phyloP scores from a whole-genome alignment of 1,284 basidiomycete species.

The Tilletia indica region DNA sequence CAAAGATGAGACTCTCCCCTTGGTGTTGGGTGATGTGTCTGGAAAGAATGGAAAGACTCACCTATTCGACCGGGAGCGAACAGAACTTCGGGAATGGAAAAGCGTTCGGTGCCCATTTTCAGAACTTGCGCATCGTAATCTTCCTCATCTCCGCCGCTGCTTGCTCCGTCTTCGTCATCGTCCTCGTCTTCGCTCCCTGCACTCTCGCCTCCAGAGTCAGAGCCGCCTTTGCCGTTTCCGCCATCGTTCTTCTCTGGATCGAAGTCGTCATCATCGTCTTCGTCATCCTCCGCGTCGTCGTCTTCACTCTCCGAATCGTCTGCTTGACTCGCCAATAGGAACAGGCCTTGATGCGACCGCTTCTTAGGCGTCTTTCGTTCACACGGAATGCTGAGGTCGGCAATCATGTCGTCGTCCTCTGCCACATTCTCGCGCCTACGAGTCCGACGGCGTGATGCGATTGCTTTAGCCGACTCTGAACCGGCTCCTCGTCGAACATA shows the following conservation, averaged over 20 bases:
- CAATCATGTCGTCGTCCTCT: neutral
- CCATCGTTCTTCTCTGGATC: neutral
- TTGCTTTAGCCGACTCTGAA: too few relatives aligned
- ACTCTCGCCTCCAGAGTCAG: neutral
- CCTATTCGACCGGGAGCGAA: conserved; percentile 87
- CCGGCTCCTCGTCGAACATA: neutral
- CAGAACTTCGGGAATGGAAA: conserved; percentile 80
- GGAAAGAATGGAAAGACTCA: conserved; percentile 45
- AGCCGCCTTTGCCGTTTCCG: neutral
- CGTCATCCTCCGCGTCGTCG: conserved; percentile 21
- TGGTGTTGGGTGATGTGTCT: too few relatives aligned
- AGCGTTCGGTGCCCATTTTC: conserved; percentile 83
- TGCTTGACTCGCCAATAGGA: too few relatives aligned
- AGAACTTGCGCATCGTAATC: conserved; percentile 65
- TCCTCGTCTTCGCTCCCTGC: neutral
- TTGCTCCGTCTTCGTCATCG: neutral
- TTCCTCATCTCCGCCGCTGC: conserved; percentile 8
- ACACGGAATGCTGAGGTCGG: neutral
- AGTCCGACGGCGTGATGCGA: too few relatives aligned
- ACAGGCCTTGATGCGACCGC: too few relatives aligned
- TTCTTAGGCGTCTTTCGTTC: neutral
- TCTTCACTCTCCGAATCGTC: conserved; percentile 9
- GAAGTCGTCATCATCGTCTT: conserved; percentile 7
- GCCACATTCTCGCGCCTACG: neutral
- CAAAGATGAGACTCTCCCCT: too few relatives aligned